Base-by-base conservation (phyloP, 805 yeast genomes). In the Kodamaea leandrae region DNA sequence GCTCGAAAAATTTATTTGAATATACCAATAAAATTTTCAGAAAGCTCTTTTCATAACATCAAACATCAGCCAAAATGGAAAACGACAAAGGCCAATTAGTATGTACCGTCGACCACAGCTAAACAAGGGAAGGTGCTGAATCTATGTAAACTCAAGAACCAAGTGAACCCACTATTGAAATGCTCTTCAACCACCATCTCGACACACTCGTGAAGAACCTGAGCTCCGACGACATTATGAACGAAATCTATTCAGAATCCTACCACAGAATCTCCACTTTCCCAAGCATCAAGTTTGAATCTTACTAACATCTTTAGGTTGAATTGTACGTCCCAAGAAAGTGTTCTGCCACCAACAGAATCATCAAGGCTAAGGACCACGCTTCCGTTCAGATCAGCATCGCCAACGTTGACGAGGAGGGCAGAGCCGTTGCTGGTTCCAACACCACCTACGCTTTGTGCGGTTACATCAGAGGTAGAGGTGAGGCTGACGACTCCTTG, bases 281-380 rank as follows among this genome's bases (percentile, higher is more conserved):
- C 32, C 32, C 32, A 14, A 6, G 13, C 14, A 23, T 5, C 8
- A 4, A 14, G n/a, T n/a, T n/a, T 18, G 14, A 16, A 12, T 19
- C 16, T 17, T 39, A 40, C 43, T 40, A 40, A 40, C 43, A 21
- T 19, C 17, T 15, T 19, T 61, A 87, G 97, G 97, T 93, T 77
- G 99, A 93, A 84, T 89, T 93, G 78, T 93, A 93, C 95, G 95
- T 91, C 77, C 99, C 99, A 82, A 88, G 99, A 85, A 93, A 93
- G 82, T 93, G 99, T 83, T 93, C 99, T 78, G 99, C 99, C 71
- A 89, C 99, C 78, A 90, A 89, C 96, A 89, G 97, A 82, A 89
- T 93, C 80, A 90, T 93, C 84, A 89, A 88, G 82, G 90, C 99
- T 68, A 90, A 93, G 83, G 99, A 93, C 79, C 99, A 93, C 77